Evolutionary conservation across 345 rosid species (phyloP), one percentile per base, ranked within the genome.

Genomic region (Trapa incisa): DNA sequence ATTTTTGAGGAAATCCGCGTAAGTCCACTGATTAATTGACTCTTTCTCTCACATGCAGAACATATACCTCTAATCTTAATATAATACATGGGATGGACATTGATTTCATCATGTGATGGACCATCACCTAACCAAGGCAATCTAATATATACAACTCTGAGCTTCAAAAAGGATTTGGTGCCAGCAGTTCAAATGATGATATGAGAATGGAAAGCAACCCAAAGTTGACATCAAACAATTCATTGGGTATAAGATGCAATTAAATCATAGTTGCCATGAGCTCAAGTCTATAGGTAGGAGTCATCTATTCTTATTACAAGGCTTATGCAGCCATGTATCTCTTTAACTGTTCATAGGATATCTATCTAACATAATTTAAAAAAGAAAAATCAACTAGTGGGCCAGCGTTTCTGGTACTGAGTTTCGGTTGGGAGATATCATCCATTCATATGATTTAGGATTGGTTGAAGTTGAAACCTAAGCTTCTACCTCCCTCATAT

Each of bases 91-190:
- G 29, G 29, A 22, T 22, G 29, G 29, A 22, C 29, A 22, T 39
- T 16, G 5, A 67, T 37, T 35, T 67, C 70, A 56, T 67, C 70
- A 53, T 37, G 2, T 53, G 37, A 16, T 67, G 70, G 70, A 67
- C 50, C 50, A 54, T 67, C 70, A 67, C 63, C 70, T 54, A 67
- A 67, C 36, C 29, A 22, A 22, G 29, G 29, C 29, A 22, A 53
- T 35, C n/a, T n/a, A 15, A 32, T 5, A 45, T 47, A 32, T 32
- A 6, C 4, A n/a, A 41, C 43, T 41, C 35, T 5, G 0, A 48
- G 35, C 47, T 4, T 9, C 7, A 16, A 5, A 2, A n/a, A 9
- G 38, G 62, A 53, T 67, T 67, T 58, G 70, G 70, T 67, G 29
- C 53, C 62, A 50, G 13, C 12, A 58, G 41, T 37, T 47, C 45